These are phyloP conservation scores for Chaetomidium leptoderma DNA, from an alignment of 495 filamentous ascomycete genomes.

Conservation along the genomic window DNA sequence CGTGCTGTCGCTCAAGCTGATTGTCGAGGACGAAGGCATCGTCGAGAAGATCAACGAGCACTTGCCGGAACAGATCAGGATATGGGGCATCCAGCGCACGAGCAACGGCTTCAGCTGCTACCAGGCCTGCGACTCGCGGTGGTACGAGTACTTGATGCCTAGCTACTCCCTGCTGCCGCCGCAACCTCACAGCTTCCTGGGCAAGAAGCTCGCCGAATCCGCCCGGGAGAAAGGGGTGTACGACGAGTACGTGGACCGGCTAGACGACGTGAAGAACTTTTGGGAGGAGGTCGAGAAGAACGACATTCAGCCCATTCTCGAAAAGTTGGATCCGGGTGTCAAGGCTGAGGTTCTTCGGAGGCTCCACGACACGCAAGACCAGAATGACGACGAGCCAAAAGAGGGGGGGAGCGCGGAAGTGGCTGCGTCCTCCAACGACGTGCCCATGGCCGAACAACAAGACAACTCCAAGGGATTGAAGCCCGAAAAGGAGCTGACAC, in stretches of 20 bases:
- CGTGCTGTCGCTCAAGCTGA: conserved; percentile 90
- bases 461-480: conserved; percentile 6
- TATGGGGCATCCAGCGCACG: conserved; percentile 87
- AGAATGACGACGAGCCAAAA: conserved; percentile 18
- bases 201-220: conserved; percentile 66
- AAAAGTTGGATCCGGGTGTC: conserved; percentile 40
- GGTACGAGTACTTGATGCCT: conserved; percentile 95
- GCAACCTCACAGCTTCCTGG: conserved; percentile 79
- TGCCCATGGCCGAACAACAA: neutral
- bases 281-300: conserved; percentile 77
- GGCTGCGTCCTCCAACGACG: neutral
- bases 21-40: conserved; percentile 83
- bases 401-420: neutral
- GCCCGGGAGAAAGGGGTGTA: conserved; percentile 67
- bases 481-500: conserved; percentile 31
- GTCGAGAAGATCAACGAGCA: conserved; percentile 85
- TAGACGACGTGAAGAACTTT: conserved; percentile 72
- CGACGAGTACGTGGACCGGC: conserved; percentile 60
- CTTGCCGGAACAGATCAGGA: conserved; percentile 79
- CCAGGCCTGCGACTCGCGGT: conserved; percentile 83
- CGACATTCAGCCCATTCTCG: conserved; percentile 68
- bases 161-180: conserved; percentile 87
- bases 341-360: conserved; percentile 41
- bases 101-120: conserved; percentile 87
- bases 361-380: conserved; percentile 35